A percentile compares a stretch with the other conserved stretches of the same genome.
These are phyloP conservation scores for Rosa persica DNA, from an alignment of 306 rosid species.

Conservation along the genomic window DNA sequence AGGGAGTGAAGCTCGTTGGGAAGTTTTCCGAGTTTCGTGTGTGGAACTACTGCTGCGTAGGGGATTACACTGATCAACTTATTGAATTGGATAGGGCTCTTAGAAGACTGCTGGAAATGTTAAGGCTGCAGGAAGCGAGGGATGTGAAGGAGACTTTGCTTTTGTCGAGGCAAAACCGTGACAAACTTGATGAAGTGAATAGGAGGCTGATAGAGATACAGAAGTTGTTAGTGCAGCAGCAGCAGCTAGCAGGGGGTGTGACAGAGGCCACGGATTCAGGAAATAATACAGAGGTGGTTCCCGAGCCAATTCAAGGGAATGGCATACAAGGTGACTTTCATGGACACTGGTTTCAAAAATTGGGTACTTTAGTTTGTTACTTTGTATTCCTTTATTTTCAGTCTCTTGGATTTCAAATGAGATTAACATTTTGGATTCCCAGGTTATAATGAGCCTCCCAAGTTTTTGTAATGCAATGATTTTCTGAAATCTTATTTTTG, in stretches of 20 bases:
- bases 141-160: neutral
- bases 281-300: neutral
- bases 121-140: neutral
- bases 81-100: neutral
- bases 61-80: neutral
- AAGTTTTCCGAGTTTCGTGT: neutral
- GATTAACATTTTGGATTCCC: neutral
- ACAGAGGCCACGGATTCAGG: neutral
- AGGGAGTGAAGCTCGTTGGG: neutral
- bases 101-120: neutral
- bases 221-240: neutral
- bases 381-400: neutral
- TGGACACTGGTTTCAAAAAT: neutral
- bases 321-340: neutral
- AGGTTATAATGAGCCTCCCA: too few species aligned
- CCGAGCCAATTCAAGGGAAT: neutral
- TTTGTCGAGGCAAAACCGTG: neutral
- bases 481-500: too few species aligned
- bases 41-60: neutral
- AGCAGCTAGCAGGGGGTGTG: neutral
- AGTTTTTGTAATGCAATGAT: too few species aligned
- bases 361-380: neutral
- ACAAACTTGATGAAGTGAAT: neutral
- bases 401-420: neutral
- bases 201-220: neutral